Percentiles rank a stretch among this genome's conserved stretches.
Evolutionary conservation across 805 yeast species (phyloP).

Genomic region (Peterozyma toletana): DNA sequence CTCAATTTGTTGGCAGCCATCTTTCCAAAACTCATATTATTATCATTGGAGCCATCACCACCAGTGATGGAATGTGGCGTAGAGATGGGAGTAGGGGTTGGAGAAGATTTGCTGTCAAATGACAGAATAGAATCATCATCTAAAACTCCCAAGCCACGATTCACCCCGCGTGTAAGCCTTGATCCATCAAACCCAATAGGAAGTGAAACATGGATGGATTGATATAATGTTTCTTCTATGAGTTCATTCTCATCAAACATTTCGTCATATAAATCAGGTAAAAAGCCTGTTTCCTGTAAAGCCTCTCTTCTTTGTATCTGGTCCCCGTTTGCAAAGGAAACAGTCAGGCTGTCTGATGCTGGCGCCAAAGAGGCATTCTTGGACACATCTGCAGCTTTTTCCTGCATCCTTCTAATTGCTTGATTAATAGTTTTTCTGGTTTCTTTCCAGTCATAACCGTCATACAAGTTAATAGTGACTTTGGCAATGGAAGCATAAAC

Average conservation of each 20-base stretch:
- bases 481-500: constrained; percentile 29
- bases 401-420: constrained; percentile 60
- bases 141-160: constrained; percentile 27
- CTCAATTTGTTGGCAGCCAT: constrained; percentile 34
- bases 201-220: constrained; percentile 68
- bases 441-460: constrained; percentile 89
- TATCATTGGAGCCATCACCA: constrained; percentile 10
- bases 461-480: constrained; percentile 48
- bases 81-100: not conserved
- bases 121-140: not conserved
- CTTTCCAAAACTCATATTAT: constrained; percentile 25
- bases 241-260: constrained; percentile 16
- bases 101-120: not conserved
- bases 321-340: not conserved
- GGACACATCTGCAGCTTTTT: constrained; percentile 27
- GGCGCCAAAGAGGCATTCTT: not conserved
- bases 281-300: constrained; percentile 4
- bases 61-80: not conserved
- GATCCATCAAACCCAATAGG: constrained; percentile 41
- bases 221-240: constrained; percentile 61
- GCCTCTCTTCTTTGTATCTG: not conserved
- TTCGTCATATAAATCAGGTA: constrained; percentile 7
- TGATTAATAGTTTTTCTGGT: constrained; percentile 61
- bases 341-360: not conserved
- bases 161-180: constrained; percentile 44